These are phyloP conservation scores for Durotheca rogersii DNA, from an alignment of 495 filamentous ascomycete genomes.

Conservation along the genomic window DNA sequence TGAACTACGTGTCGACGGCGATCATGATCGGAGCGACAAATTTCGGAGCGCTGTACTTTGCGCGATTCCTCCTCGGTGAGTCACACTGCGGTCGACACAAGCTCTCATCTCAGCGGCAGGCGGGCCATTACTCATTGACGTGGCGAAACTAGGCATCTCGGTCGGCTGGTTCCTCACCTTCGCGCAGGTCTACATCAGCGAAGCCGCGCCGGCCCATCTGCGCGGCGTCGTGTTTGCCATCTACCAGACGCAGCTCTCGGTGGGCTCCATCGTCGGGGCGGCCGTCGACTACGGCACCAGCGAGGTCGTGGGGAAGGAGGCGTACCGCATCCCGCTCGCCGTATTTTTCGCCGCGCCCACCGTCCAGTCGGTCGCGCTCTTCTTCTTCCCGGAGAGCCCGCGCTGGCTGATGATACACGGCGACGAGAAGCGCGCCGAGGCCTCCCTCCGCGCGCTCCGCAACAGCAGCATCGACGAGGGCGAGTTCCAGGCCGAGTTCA, in stretches of 20 bases:
- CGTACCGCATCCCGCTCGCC: constrained; percentile 55
- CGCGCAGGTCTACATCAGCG: constrained; percentile 55
- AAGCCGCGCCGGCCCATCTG: constrained; percentile 42
- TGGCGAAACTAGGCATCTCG: constrained; percentile 40
- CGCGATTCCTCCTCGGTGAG: constrained; percentile 48
- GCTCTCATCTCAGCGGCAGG: too few relatives aligned
- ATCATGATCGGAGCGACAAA: constrained; percentile 52
- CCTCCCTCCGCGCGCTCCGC: constrained; percentile 45
- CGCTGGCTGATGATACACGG: constrained; percentile 56
- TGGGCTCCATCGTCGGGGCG: constrained; percentile 53
- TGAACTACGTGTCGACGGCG: constrained; percentile 46
- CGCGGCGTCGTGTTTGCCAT: constrained; percentile 48
- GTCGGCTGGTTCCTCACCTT: constrained; percentile 55
- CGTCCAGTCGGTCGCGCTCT: constrained; percentile 46
- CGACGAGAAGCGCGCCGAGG: constrained; percentile 44
- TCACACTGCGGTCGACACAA: too few relatives aligned
- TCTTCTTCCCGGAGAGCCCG: constrained; percentile 58
- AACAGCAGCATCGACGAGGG: constrained; percentile 37
- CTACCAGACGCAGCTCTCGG: constrained; percentile 41
- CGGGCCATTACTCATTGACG: too few relatives aligned
- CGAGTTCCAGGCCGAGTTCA: constrained; percentile 48
- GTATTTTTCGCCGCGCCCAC: constrained; percentile 53
- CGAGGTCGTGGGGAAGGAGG: constrained; percentile 38
- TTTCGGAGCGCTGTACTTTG: constrained; percentile 50
- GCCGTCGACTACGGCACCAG: constrained; percentile 56